These are phyloP conservation scores for Peronospora belbahrii DNA, from an alignment of 352 stramenopile genomes.

Conservation along the genomic window DNA sequence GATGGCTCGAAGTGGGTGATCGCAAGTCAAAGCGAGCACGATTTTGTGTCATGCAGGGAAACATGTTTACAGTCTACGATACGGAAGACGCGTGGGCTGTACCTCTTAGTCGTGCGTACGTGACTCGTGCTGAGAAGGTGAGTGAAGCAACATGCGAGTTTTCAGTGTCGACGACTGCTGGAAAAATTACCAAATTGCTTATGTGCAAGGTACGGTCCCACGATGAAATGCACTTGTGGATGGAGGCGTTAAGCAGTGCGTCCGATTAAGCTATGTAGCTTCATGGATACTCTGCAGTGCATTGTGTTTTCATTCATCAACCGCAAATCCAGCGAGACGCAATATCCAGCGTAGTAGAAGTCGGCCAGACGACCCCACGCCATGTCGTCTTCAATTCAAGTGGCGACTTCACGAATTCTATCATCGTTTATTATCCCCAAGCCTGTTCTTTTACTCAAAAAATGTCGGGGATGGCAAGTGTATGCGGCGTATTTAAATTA, in stretches of 20 bases:
- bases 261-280: conserved; percentile 35
- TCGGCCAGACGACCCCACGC: conserved; percentile 11
- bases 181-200: conserved; percentile 65
- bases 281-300: conserved; percentile 13
- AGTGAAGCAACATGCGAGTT: conserved; percentile 53
- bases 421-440: conserved; percentile 11
- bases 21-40: conserved; percentile 66
- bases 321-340: conserved; percentile 6
- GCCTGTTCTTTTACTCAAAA: conserved; percentile 14
- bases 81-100: conserved; percentile 77
- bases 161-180: conserved; percentile 50
- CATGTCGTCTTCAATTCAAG: conserved; percentile 14
- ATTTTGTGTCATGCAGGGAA: conserved; percentile 74
- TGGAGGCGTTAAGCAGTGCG: conserved; percentile 47
- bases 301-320: conserved; percentile 11
- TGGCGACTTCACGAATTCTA: conserved; percentile 7
- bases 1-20: conserved; percentile 69
- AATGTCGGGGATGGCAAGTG: conserved; percentile 13
- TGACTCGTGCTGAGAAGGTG: conserved; percentile 60
- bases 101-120: conserved; percentile 65
- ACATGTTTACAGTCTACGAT: conserved; percentile 80
- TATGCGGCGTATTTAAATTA: conserved; percentile 46
- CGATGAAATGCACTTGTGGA: conserved; percentile 73
- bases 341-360: conserved; percentile 38
- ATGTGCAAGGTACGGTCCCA: conserved; percentile 57